These are phyloP conservation scores for Lojkania enalia DNA, from an alignment of 2,329 filamentous ascomycete species.

Conservation along the genomic window DNA sequence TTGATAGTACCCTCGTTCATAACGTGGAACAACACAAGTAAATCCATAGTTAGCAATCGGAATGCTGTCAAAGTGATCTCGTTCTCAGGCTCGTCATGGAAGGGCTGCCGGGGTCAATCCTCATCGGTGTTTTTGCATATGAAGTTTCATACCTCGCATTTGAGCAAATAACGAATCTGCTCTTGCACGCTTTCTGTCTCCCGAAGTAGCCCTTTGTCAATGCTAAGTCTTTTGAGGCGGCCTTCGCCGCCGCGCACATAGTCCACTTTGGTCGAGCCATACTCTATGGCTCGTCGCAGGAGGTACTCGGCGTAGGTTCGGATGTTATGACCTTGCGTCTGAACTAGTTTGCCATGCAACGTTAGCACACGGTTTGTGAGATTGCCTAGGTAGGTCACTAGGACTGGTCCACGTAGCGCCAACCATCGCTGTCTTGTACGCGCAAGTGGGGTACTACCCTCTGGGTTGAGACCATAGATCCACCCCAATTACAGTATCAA, in stretches of 20 bases:
- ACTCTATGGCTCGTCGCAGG: constrained; percentile 78
- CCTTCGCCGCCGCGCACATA: constrained; percentile 84
- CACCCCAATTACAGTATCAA: no score
- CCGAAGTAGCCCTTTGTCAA: constrained; percentile 88
- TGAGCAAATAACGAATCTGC: constrained; percentile 81
- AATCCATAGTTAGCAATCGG: constrained; percentile 83
- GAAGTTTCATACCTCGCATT: constrained; percentile 76
- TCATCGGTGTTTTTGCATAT: background rate
- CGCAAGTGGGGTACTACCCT: no score
- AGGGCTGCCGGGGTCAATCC: constrained; percentile 59
- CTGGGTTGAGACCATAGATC: no score
- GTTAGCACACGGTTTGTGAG: constrained; percentile 41
- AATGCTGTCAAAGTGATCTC: constrained; percentile 97
- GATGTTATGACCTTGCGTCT: constrained; percentile 94
- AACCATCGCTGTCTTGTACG: no score
- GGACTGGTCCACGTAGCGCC: no score
- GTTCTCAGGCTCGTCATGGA: constrained; percentile 88
- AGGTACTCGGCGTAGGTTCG: constrained; percentile 89
- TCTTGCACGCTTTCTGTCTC: constrained; percentile 90
- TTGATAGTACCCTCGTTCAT: constrained; percentile 98
- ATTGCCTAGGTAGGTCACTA: background rate
- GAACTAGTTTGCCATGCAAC: constrained; percentile 60
- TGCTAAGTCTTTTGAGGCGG: constrained; percentile 78
- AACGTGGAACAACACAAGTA: constrained; percentile 87
- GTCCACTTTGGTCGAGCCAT: constrained; percentile 81